Base-by-base conservation (phyloP, 2,329 filamentous ascomycete species). In the Coccinonectria pachysandricola region DNA sequence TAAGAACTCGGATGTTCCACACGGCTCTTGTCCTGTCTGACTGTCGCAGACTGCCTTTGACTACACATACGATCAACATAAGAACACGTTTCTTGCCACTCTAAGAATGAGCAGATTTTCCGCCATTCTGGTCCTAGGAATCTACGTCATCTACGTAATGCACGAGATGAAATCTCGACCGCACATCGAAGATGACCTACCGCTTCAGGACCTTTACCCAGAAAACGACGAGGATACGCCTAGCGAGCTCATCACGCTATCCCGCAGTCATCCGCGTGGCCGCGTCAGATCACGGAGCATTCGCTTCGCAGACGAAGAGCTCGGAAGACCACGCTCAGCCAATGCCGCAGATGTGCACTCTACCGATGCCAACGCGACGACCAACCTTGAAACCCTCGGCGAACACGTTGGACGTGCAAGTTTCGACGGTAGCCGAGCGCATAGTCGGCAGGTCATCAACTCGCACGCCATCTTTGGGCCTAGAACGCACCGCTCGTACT, bases 51-150 rank as follows among this genome's bases (percentile, higher is more conserved):
- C 61, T 0, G 59, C 60, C 3, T 64, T 64, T 15, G 41, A 52
- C 15, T 52, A 50, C 19, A 52, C 54, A 1, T 88, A 83, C 53
- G 67, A 57, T n/a, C 59, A 68, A 35, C 56, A 56, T 7, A 48
- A 52, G 1, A 57, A 62, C n/a, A 75, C 77, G 4, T 68, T 79
- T 31, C 52, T 46, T 3, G 64, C 71, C 21, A 80, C 80, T 0
- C 53, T 88, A 21, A 69, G 79, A 45, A 76, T 88, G 45, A 86
- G 80, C 50, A 74, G 82, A 26, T 79, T 80, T 28, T 85, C 81
- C 2, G 82, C 80, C 44, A 66, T 88, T 21, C 74, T 87, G 21
- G 64, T 87, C 2, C 59, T 88, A 2, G 49, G 81, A 15, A 74
- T 84, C 10, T 88, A 88, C 48, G 66, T 63, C 12, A 66, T 75